Evolutionary conservation across 257 asterid species (phyloP).

Genomic region (Vinca minor): DNA sequence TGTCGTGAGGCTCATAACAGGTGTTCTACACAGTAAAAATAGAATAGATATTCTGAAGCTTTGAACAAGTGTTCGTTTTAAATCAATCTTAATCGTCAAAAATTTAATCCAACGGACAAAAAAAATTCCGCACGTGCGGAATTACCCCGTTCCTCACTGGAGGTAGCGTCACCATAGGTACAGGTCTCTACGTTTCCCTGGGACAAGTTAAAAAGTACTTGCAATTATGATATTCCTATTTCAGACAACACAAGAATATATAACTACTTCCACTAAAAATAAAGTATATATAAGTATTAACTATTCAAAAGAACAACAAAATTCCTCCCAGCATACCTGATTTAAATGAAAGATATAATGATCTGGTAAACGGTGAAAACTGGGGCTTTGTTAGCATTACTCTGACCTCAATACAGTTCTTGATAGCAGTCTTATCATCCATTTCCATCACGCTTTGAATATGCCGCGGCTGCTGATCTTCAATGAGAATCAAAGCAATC

Average conservation of each 20-base stretch:
- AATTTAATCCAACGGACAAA: too few relatives aligned
- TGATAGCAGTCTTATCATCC: too few relatives aligned
- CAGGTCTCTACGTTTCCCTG: neutral
- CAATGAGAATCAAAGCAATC: neutral
- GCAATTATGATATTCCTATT: neutral
- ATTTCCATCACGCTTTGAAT: neutral
- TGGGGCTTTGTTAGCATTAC: neutral
- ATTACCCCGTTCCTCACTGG: too few relatives aligned
- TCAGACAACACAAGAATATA: neutral
- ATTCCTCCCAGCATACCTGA: neutral
- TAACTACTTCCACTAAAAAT: too few relatives aligned
- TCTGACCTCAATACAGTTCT: neutral
- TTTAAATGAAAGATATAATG: neutral
- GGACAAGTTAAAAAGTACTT: neutral
- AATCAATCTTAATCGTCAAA: too few relatives aligned
- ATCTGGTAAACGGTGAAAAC: neutral
- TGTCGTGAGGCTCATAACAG: too few relatives aligned
- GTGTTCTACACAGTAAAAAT: too few relatives aligned
- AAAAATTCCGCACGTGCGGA: too few relatives aligned
- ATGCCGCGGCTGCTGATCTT: neutral
- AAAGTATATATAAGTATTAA: too few relatives aligned
- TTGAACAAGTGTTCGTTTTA: too few relatives aligned
- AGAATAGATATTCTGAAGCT: too few relatives aligned
- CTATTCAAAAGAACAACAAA: neutral
- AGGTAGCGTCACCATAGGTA: too few relatives aligned